Conservation (phyloP, 2,329 filamentous ascomycete genomes). For the Kalmusia sp. region DNA sequence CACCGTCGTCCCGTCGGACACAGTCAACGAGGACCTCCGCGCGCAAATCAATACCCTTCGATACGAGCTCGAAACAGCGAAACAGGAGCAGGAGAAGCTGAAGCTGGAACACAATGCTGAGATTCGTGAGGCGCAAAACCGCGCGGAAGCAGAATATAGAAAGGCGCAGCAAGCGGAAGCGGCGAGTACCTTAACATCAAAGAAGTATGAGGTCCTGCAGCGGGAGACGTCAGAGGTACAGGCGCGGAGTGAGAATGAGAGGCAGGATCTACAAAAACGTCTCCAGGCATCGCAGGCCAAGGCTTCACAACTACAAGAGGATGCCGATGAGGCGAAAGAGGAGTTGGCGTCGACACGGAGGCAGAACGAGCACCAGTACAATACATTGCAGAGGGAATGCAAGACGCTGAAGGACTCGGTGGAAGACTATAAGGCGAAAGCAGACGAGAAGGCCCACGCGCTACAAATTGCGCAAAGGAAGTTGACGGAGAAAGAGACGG, state of each 20-base stretch:
- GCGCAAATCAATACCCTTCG: constrained; percentile 86
- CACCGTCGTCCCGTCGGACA: constrained; percentile 48
- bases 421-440: constrained; percentile 67
- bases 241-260: constrained; percentile 63
- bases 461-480: constrained; percentile 70
- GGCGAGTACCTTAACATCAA: constrained; percentile 56
- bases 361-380: constrained; percentile 65
- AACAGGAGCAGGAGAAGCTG: constrained; percentile 85
- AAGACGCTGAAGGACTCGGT: constrained; percentile 64
- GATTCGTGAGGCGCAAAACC: constrained; percentile 77
- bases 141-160: constrained; percentile 86
- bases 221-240: constrained; percentile 63
- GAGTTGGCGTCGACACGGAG: constrained; percentile 73
- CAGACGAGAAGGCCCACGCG: constrained; percentile 61
- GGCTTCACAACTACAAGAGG: constrained; percentile 76
- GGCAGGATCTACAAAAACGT: constrained; percentile 61
- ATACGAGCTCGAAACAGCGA: constrained; percentile 85
- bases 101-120: constrained; percentile 83
- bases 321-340: constrained; percentile 82
- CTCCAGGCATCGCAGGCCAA: constrained; percentile 69
- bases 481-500: constrained; percentile 71
- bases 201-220: constrained; percentile 62
- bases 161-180: constrained; percentile 66
- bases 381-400: constrained; percentile 68
- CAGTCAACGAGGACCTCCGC: constrained; percentile 77